A percentile compares a stretch with the other conserved stretches of the same genome.
Conservation (phyloP, 345 rosid species). For the Psidium guajava region DNA sequence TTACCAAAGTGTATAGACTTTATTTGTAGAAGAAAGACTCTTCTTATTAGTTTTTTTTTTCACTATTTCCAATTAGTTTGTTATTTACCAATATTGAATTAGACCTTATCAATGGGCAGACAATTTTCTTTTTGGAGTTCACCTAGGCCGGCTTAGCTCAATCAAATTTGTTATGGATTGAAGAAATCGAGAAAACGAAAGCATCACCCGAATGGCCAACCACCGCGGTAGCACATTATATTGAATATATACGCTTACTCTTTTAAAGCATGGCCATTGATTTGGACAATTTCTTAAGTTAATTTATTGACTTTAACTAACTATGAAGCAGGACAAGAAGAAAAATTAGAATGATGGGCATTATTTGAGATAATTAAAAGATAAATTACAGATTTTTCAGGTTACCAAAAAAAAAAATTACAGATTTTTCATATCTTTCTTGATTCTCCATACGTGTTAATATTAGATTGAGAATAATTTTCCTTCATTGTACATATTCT, state of each 20-base stretch:
- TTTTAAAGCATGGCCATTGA: not conserved
- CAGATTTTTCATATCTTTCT: too few species aligned
- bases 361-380: not conserved
- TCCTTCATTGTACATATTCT: too few species aligned
- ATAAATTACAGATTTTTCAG: not conserved
- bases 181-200: too few species aligned
- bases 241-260: not conserved
- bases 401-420: too few species aligned
- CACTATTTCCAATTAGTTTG: not conserved
- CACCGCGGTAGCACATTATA: rapidly evolving
- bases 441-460: not conserved
- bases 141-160: too few species aligned
- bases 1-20: not conserved
- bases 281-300: not conserved
- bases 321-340: not conserved
- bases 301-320: not conserved
- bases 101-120: not conserved
- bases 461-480: not conserved
- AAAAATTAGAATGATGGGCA: not conserved
- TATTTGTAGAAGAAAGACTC: not conserved
- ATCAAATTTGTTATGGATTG: too few species aligned
- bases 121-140: too few species aligned
- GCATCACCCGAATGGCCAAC: not conserved
- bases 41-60: not conserved
- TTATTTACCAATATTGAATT: not conserved